These are phyloP conservation scores for Aspergillus ochraceoroseus DNA, from an alignment of 2,329 filamentous ascomycete genomes.

Conservation along the genomic window DNA sequence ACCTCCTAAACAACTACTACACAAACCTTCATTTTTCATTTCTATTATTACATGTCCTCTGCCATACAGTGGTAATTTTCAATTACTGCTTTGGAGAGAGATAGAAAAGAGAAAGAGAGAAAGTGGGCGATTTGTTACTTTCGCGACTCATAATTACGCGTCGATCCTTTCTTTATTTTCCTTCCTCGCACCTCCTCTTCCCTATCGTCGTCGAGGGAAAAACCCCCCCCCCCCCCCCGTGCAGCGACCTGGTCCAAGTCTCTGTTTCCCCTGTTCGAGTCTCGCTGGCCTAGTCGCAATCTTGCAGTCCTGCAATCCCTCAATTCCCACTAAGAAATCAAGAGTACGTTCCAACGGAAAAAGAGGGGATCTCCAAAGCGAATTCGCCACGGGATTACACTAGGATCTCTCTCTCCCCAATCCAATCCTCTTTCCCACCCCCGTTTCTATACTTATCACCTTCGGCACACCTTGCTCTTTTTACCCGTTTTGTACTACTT, in stretches of 20 bases:
- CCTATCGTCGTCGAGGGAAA: constrained; percentile 8
- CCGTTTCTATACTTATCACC: constrained; percentile 14
- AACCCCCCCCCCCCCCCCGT: no score
- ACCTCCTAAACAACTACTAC: constrained; percentile 7
- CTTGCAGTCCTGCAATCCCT: not conserved
- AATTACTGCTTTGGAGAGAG: no score
- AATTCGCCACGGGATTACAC: constrained; percentile 16
- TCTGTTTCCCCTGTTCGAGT: not conserved
- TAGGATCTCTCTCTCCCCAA: constrained; percentile 10
- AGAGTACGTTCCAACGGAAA: constrained; percentile 23
- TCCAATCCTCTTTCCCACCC: constrained; percentile 15
- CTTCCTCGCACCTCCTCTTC: constrained; percentile 13
- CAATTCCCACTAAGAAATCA: constrained; percentile 15
- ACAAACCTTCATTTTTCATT: constrained; percentile 14
- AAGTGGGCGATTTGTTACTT: no score
- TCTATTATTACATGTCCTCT: constrained; percentile 13
- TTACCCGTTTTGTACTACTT: no score
- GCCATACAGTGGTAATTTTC: constrained; percentile 7
- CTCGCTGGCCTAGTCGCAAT: not conserved
- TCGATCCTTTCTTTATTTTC: constrained; percentile 19
- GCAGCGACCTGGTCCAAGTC: constrained; percentile 4
- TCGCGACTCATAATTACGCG: constrained; percentile 17
- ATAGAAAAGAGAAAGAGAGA: no score
- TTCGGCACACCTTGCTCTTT: constrained; percentile 16
- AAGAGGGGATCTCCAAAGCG: constrained; percentile 12